A percentile compares a stretch with the other conserved stretches of the same genome.
phyloP scores from a whole-genome alignment of 345 rosid species.

The Hypericum perforatum region DNA sequence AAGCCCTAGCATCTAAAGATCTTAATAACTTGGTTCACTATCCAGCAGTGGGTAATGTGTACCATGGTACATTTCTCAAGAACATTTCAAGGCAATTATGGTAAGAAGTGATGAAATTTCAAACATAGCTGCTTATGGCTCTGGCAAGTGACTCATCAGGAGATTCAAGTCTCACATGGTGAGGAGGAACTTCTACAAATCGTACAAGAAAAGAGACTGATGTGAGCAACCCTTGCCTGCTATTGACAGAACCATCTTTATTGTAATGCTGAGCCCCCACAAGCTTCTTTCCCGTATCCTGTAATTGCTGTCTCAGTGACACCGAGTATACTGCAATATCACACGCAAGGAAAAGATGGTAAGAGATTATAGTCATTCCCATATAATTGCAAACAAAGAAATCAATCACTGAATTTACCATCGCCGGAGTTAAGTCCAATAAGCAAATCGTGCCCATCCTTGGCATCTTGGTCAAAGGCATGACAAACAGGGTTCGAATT shows the following conservation, averaged over 20 bases:
- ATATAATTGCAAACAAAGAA: conserved; percentile 9
- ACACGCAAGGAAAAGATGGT: conserved; percentile 23
- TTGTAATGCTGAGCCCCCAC: conserved; percentile 90
- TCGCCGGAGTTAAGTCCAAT: conserved; percentile 91
- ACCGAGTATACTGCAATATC: conserved; percentile 80
- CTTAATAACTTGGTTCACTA: no score
- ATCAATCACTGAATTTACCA: conserved; percentile 41
- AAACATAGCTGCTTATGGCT: no score
- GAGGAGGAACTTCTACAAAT: no score
- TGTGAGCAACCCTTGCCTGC: conserved; percentile 43
- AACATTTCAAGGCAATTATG: no score
- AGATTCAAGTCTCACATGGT: no score
- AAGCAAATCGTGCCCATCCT: conserved; percentile 98
- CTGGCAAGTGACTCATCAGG: no score
- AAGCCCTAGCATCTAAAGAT: no score
- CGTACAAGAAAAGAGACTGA: no score
- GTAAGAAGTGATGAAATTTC: no score
- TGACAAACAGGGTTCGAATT: conserved; percentile 91
- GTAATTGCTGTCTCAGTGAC: conserved; percentile 94
- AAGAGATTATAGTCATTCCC: conserved; percentile 11
- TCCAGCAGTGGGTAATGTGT: no score
- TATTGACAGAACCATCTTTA: conserved; percentile 89
- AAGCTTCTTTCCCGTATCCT: conserved; percentile 93
- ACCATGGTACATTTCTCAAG: no score
- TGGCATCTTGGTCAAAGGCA: conserved; percentile 86